Base-by-base conservation (phyloP, 495 filamentous ascomycete genomes). In the Annulohypoxylon stygium region DNA sequence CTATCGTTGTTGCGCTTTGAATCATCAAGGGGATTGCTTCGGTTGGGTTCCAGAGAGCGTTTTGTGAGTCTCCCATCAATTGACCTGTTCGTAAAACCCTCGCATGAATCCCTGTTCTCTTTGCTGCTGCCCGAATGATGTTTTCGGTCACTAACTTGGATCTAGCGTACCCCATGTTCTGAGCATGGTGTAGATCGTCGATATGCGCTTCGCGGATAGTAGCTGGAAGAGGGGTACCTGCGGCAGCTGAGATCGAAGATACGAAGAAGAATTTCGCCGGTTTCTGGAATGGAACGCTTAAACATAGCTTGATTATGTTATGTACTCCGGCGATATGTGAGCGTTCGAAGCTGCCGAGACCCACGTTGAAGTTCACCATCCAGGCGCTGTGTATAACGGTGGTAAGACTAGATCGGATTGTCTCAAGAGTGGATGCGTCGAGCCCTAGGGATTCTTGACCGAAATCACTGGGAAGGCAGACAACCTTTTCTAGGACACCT, bases 1-100 rank as follows among this genome's bases (percentile, higher is more conserved):
- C 83, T 23, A 86, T 85, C 0, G 86, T 81, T 3, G 68, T 72
- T 3, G 84, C 83, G 0, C 79, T 83, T 45, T 84, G 84, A 14
- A 91, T 75, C 81, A 91, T 88, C 55, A 91, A 76, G 3, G 89
- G 88, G 71, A 89, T 90, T n/a, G 88, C 89, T 70, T 92, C 89
- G 3, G 82, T 88, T 4, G 80, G 67, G 73, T 91, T 92, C 90
- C 90, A 91, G 61, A 88, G 82, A 4, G 88, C 88, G 51, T 78
- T 71, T 25, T 76, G 20, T 0, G 79, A 83, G 70, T 90, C 88
- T 1, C 84, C 88, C 61, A 86, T 80, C 14, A 92, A 79, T 70
- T 91, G 90, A 0, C 90, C 90, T 23, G 89, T 86, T 10, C 90
- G 81, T 2, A 90, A 75, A 1, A 88, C 78, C 43, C 67, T 78